Evolutionary conservation across 257 asterid genomes (phyloP), one percentile per base, ranked within the genome.

Genomic region (Datura wrightii): DNA sequence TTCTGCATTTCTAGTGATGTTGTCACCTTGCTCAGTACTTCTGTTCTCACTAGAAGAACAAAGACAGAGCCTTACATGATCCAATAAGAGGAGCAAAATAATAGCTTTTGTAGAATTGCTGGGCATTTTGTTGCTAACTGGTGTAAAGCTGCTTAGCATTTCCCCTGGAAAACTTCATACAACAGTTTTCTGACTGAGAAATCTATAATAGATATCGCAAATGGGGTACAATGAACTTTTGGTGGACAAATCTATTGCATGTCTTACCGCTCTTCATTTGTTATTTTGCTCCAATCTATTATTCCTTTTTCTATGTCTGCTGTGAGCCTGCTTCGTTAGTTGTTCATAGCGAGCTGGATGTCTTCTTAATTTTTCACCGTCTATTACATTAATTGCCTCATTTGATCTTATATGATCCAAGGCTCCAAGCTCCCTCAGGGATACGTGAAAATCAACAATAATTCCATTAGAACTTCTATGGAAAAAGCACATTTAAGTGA

Each of bases 311-410:
- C 46, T 34, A 34, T 52, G 59, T 15, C 60, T 52, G 34, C 6
- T 78, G 48, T 52, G 65, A 34, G 63, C 82, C 63, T 78, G 65
- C 19, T 78, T 53, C 16, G 34, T 76, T 24, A 76, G 82, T 52
- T 78, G 46, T 52, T 78, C 82, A 52, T 34, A 14, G 82, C 31
- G 14, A 52, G 82, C 1, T 78, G 48, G 31, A 7, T 14, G 16
- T 52, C 34, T 78, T 52, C 65, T 14, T 78, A 78, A 31, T 78
- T 34, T 74, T 76, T 9, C 53, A 50, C 46, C 82, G 52, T 78
- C 48, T 78, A 15, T 50, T 78, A 78, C 48, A 52, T 78, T 34
- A 48, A 24, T 76, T 31, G 13, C 82, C 46, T 31, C 52, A 52
- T 50, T 14, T 31, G 8, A 50, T 50, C 19, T 34, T 34, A 31